These are phyloP conservation scores for Calendula officinalis DNA, from an alignment of 129 eudicot species.

Conservation along the genomic window DNA sequence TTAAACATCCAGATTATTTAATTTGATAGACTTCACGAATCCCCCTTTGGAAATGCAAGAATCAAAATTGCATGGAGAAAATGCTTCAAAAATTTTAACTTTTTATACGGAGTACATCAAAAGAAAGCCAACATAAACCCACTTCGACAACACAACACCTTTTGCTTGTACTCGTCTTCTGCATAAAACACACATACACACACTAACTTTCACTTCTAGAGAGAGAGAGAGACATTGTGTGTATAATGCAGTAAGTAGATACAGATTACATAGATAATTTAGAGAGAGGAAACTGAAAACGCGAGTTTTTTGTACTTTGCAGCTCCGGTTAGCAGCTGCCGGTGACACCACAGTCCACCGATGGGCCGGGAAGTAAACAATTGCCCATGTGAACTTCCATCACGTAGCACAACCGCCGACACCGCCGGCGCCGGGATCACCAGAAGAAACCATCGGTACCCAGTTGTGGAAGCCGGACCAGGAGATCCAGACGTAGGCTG, in stretches of 20 bases:
- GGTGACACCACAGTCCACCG: not conserved
- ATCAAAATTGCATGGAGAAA: slow-evolving; percentile 44
- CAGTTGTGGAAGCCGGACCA: slow-evolving; percentile 28
- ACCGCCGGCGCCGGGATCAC: slow-evolving; percentile 28
- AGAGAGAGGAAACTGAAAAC: slow-evolving; percentile 15
- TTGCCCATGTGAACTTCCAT: slow-evolving; percentile 29
- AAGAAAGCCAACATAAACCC: slow-evolving; percentile 18
- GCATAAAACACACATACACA: slow-evolving; percentile 11
- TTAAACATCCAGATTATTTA: slow-evolving; percentile 32
- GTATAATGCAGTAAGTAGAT: slow-evolving; percentile 15
- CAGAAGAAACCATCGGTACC: slow-evolving; percentile 25
- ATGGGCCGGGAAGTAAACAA: slow-evolving; percentile 43
- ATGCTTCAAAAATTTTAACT: not conserved
- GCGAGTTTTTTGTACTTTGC: slow-evolving; percentile 20
- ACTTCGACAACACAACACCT: slow-evolving; percentile 10
- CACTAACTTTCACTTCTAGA: not conserved
- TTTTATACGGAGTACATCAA: not conserved
- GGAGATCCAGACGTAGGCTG: slow-evolving; percentile 43
- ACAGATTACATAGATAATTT: not conserved
- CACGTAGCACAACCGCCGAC: slow-evolving; percentile 28
- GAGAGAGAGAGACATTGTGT: not conserved
- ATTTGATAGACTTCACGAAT: slow-evolving; percentile 39
- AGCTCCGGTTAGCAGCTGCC: slow-evolving; percentile 18
- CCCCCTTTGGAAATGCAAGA: slow-evolving; percentile 44
- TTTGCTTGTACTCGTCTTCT: slow-evolving; percentile 11